Evolutionary conservation across 345 rosid species (phyloP), one percentile per base, ranked within the genome.

Genomic region (Rhodomyrtus tomentosa): DNA sequence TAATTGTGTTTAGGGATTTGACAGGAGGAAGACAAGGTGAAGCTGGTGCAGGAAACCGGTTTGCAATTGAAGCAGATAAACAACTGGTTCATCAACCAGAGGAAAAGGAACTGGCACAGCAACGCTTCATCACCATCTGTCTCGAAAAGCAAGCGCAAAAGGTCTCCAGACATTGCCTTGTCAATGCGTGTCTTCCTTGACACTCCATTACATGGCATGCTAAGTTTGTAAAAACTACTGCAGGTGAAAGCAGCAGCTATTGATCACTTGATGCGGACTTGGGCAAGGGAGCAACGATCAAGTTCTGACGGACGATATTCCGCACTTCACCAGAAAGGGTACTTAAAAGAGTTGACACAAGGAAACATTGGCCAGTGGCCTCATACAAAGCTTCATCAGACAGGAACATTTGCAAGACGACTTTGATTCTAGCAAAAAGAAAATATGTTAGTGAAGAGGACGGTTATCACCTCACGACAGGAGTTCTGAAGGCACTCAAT

Each of bases 21-120:
- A 80, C 91, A 98, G 99, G 99, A 98, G 92, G 99, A 98, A 90
- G 99, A 98, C 83, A 98, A 98, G 93, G 94, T 89, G n/a, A 94
- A 93, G 83, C 83, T 98, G 91, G 99, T 98, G 62, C 96, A 96
- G 82, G 99, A 98, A 88, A 98, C 99, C 11, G 99, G 99, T 40
- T 86, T 98, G 90, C 99, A 98, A 83, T 85, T 98, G 87, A 98
- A 98, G 87, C 99, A 98, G 93, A 96, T 98, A 86, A 95, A 97
- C 87, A 97, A 97, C 84, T 97, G 99, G 99, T 97, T 97, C 87
- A 97, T 97, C 86, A 97, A 97, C 87, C 99, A 98, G 84, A 93
- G 99, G 89, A 98, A 98, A 91, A 91, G 99, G 87, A 98, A 98
- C 83, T 98, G 99, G 99, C 96, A 98, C 83, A 96, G 92, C 84